Conservation (phyloP, 208 protist genomes). For the Wallacemonas rigidus region DNA sequence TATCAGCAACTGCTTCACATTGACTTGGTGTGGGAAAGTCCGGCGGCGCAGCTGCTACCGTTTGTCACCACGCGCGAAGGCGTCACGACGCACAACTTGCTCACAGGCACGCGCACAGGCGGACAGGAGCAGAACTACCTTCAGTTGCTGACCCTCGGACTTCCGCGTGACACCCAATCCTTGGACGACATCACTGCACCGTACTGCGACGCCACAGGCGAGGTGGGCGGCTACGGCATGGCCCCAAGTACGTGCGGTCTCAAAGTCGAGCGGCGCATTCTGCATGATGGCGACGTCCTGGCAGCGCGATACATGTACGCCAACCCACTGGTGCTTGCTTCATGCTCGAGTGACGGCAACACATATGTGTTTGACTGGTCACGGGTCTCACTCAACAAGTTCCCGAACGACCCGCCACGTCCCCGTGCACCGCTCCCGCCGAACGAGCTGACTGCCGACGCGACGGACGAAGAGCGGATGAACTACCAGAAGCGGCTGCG, state of each 20-base stretch:
- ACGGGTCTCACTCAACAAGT: conserved; percentile 77
- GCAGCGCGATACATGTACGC: conserved; percentile 82
- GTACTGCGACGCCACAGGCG: conserved; percentile 85
- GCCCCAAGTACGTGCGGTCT: conserved; percentile 65
- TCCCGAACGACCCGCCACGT: conserved; percentile 88
- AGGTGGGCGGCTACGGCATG: conserved; percentile 91
- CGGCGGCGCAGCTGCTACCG: conserved; percentile 78
- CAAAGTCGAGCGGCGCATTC: conserved; percentile 75
- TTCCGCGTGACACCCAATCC: conserved; percentile 46
- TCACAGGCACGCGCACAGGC: conserved; percentile 77
- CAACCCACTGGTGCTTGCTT: conserved; percentile 84
- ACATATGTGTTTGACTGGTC: conserved; percentile 92
- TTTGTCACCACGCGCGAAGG: conserved; percentile 65
- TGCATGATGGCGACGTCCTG: conserved; percentile 88
- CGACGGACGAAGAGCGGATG: conserved; percentile 78
- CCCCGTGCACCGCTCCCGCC: conserved; percentile 87
- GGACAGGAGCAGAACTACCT: conserved; percentile 86
- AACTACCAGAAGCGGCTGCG: conserved; percentile 82
- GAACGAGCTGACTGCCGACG: conserved; percentile 70
- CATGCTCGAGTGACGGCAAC: conserved; percentile 76
- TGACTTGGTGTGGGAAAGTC: conserved; percentile 89
- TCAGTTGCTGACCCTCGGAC: conserved; percentile 70
- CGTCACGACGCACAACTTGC: conserved; percentile 71
- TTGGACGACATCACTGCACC: conserved; percentile 51
- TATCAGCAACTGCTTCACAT: conserved; percentile 89